These are phyloP conservation scores for Colletotrichum lindemuthianum DNA, from an alignment of 2,329 filamentous ascomycete genomes.

Conservation along the genomic window DNA sequence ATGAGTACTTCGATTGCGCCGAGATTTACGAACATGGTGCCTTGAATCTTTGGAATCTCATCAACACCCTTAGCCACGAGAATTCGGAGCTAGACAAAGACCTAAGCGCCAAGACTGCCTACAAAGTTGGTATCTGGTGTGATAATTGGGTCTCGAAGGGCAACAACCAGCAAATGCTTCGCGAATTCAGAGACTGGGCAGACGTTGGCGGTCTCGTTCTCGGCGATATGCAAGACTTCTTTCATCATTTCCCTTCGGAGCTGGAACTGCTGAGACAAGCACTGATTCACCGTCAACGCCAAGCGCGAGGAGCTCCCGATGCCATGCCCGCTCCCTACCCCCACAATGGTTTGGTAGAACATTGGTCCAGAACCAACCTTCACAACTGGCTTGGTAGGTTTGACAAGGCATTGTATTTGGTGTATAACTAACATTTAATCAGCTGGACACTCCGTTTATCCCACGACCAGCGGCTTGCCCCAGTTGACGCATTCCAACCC, in stretches of 20 bases:
- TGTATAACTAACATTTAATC: too few species aligned
- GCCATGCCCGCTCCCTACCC: too few species aligned
- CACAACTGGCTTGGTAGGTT: too few species aligned
- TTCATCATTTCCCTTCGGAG: too few species aligned
- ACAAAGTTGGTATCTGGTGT: slow-evolving; percentile 48
- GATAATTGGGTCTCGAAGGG: slow-evolving; percentile 47
- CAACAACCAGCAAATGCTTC: slow-evolving; percentile 46
- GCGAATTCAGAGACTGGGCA: slow-evolving; percentile 39
- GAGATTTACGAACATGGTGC: slow-evolving; percentile 60
- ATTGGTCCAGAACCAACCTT: too few species aligned
- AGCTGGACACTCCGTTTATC: too few species aligned
- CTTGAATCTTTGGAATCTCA: slow-evolving; percentile 59
- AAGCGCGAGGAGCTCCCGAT: not conserved
- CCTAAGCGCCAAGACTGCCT: slow-evolving; percentile 39
- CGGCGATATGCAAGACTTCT: not conserved
- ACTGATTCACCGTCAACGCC: not conserved
- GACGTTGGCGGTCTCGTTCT: slow-evolving; percentile 43
- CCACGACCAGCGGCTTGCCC: too few species aligned
- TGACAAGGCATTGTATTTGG: too few species aligned
- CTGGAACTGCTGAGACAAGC: too few species aligned
- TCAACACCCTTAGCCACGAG: slow-evolving; percentile 53
- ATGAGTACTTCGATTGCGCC: slow-evolving; percentile 57
- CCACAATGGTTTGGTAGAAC: too few species aligned
- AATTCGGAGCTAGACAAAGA: slow-evolving; percentile 48
- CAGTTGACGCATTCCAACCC: too few species aligned